Percentiles rank a stretch among this genome's conserved stretches.
phyloP scores from a whole-genome alignment of 2,329 filamentous ascomycete species.

The Pseudomassariella vexata region DNA sequence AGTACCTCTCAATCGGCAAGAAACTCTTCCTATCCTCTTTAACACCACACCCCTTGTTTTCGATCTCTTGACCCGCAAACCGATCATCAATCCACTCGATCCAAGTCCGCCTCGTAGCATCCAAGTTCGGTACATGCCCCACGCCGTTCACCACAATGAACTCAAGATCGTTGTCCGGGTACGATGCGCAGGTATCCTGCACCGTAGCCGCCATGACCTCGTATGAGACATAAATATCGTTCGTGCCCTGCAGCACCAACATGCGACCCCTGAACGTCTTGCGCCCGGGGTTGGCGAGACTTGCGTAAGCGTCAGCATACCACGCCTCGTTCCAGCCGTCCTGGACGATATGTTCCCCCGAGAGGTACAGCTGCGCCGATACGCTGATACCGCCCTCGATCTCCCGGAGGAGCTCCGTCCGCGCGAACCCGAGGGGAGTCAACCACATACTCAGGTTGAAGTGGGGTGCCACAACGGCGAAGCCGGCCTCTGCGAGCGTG shows the following conservation, averaged over 20 bases:
- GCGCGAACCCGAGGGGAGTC: constrained; percentile 16
- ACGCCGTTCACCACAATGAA: constrained; percentile 15
- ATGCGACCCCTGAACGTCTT: constrained; percentile 27
- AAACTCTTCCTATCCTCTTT: constrained; percentile 11
- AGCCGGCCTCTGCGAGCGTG: constrained; percentile 33
- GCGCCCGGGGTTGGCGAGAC: constrained; percentile 21
- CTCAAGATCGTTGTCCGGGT: constrained; percentile 7
- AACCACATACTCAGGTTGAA: constrained; percentile 24
- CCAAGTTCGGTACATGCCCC: constrained; percentile 13
- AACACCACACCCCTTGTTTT: constrained; percentile 7
- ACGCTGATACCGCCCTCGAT: constrained; percentile 13
- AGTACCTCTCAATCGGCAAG: constrained; percentile 10
- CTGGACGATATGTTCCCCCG: constrained; percentile 7
- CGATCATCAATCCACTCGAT: constrained; percentile 17
- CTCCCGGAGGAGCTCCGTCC: constrained; percentile 13
- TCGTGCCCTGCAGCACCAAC: constrained; percentile 28
- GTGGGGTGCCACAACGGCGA: constrained; percentile 37
- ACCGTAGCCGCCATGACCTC: constrained; percentile 10
- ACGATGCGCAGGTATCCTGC: constrained; percentile 6
- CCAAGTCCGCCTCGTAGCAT: constrained; percentile 14
- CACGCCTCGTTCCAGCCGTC: constrained; percentile 14
- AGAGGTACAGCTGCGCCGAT: constrained; percentile 10
- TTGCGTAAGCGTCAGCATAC: constrained; percentile 15
- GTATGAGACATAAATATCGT: constrained; percentile 13
- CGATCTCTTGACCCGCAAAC: constrained; percentile 10